These are phyloP conservation scores for Pyricularia grisea DNA, from an alignment of 2,329 filamentous ascomycete genomes.

Conservation along the genomic window DNA sequence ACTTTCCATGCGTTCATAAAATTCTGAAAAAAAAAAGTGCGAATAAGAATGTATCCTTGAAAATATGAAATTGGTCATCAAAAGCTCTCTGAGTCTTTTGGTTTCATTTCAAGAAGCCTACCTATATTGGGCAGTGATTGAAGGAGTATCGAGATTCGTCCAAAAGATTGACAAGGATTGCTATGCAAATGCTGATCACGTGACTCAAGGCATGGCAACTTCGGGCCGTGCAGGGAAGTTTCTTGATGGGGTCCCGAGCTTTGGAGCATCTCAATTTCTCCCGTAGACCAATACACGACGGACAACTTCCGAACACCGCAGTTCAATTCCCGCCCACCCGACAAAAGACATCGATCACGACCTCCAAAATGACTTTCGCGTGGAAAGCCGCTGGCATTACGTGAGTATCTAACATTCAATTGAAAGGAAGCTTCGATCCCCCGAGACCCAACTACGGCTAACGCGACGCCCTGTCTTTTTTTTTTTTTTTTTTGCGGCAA, in stretches of 20 bases:
- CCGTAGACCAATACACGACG: neutral
- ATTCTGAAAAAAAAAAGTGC: neutral
- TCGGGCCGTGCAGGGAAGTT: neutral
- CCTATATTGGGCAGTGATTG: neutral
- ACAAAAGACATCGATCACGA: conserved; percentile 19
- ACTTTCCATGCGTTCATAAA: neutral
- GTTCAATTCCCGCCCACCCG: conserved; percentile 11
- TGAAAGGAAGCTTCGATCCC: neutral
- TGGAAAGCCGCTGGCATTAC: conserved; percentile 98
- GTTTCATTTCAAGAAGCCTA: neutral
- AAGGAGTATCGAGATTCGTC: neutral
- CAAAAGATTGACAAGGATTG: neutral
- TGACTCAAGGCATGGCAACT: neutral
- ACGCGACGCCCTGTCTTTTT: neutral
- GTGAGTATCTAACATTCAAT: conserved; percentile 45
- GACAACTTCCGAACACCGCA: conserved; percentile 1
- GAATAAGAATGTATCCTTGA: neutral
- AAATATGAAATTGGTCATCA: neutral
- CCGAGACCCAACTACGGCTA: conserved; percentile 6
- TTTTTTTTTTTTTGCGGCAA: neutral
- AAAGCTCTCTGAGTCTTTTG: neutral
- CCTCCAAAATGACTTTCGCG: conserved; percentile 82
- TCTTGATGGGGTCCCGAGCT: neutral
- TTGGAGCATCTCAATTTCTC: conserved; percentile 11
- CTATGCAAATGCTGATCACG: neutral